These are phyloP conservation scores for Nymphaea colorata DNA, from an alignment of 164 flowering plant species.

Conservation along the genomic window DNA sequence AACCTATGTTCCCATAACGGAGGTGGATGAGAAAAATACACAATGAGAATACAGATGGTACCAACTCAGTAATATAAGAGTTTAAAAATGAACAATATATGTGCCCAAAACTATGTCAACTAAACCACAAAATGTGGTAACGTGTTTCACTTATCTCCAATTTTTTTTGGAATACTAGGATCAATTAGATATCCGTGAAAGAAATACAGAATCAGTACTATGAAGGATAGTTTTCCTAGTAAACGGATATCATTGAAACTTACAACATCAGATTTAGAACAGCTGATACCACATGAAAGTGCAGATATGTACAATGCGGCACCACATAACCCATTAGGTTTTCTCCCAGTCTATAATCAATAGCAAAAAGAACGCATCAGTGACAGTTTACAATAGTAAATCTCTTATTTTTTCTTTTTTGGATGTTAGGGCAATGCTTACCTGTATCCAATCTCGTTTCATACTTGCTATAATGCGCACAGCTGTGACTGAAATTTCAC, in stretches of 20 bases:
- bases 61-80: too few relatives aligned
- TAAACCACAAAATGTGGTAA: too few relatives aligned
- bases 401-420: background rate
- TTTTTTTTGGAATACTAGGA: too few relatives aligned
- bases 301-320: constrained; percentile 88
- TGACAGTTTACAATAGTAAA: background rate
- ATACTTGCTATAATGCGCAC: constrained; percentile 68
- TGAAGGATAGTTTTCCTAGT: too few relatives aligned
- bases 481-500: constrained; percentile 43
- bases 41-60: too few relatives aligned
- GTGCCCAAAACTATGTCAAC: too few relatives aligned
- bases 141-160: too few relatives aligned
- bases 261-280: constrained; percentile 66
- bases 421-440: constrained; percentile 5
- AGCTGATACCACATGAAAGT: constrained; percentile 61
- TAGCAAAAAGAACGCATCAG: background rate
- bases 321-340: constrained; percentile 93
- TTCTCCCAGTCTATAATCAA: constrained; percentile 73
- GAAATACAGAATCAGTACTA: too few relatives aligned
- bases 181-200: too few relatives aligned
- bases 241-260: constrained; percentile 14
- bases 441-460: constrained; percentile 99
- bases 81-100: too few relatives aligned
- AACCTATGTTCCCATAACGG: too few relatives aligned
- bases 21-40: too few relatives aligned